Base-by-base conservation (phyloP, 345 rosid species). In the Sonneratia caseolaris region DNA sequence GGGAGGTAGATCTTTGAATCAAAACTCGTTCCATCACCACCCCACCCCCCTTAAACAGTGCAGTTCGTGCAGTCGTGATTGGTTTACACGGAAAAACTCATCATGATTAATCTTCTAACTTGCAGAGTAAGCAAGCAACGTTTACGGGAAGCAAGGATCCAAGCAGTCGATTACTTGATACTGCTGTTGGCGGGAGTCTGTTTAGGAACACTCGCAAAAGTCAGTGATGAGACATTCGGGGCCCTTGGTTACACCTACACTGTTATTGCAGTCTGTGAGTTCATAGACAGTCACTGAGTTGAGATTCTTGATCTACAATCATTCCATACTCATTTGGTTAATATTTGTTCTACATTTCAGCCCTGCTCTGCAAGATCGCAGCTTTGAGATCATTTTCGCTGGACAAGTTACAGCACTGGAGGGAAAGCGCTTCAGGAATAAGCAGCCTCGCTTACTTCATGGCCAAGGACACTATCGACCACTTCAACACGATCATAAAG, bases 261-360 rank as follows among this genome's bases (percentile, higher is more conserved):
- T 9, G 93, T 96, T 75, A 96, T 96, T 64, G 96, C 98, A 68
- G 94, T 96, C 70, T 92, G 99, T 96, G 87, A 96, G 99, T 88
- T 42, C 45, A 42, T 42, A 42, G 45, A 42, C 45, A 59, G 4
- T 21, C 61, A 53, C 70, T 51, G 49, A 40, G 51, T 13, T 5
- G 38, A 35, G 56, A 42, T 32, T 64, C 37, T 10, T 19, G 9
- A 16, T 47, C 0, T 8, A 5, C 16, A 5, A 15, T 14, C 8
- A 19, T 36, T 48, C 2, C 6, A 9, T 45, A 37, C 7, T 16
- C 32, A 49, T 4, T 16, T n/a, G 15, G 59, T 18, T 53, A n/a
- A 36, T 4, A 14, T 11, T 15, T 51, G 16, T 32, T 45, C 70
- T 22, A 15, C 43, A 57, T 81, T 84, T 49, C 94, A 96, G 99